A percentile compares a stretch with the other conserved stretches of the same genome.
These are phyloP conservation scores for Skeletonema grethae DNA, from an alignment of 108 stramenopile species.

Conservation along the genomic window DNA sequence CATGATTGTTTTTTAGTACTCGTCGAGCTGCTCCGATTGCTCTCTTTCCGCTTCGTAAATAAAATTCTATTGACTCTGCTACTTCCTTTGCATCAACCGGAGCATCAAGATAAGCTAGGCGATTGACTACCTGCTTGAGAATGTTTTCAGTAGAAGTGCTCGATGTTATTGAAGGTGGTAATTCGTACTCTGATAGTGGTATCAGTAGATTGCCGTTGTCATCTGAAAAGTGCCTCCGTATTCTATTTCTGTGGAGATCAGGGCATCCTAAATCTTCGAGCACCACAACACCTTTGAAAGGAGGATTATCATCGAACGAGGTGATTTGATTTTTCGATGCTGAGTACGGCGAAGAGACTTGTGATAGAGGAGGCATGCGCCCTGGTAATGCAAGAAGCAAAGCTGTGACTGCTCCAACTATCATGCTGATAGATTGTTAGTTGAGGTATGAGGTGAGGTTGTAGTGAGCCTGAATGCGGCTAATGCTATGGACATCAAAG, in stretches of 20 bases:
- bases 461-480: too few species aligned
- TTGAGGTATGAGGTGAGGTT: too few species aligned
- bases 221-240: constrained; percentile 33
- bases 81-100: constrained; percentile 64
- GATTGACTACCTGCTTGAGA: constrained; percentile 48
- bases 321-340: constrained; percentile 52
- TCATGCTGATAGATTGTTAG: not conserved
- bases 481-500: too few species aligned
- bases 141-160: constrained; percentile 46
- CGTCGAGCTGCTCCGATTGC: constrained; percentile 45
- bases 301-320: constrained; percentile 49
- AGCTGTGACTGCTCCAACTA: not conserved
- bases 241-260: constrained; percentile 37
- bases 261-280: constrained; percentile 30
- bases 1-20: constrained; percentile 6
- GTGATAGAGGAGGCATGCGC: constrained; percentile 1
- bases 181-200: not conserved
- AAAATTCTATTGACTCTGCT: constrained; percentile 58
- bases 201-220: not conserved
- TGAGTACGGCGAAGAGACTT: constrained; percentile 13
- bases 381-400: not conserved
- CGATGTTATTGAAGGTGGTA: constrained; percentile 10
- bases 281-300: constrained; percentile 50
- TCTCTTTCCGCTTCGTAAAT: constrained; percentile 50
- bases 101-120: constrained; percentile 53